Conservation (phyloP, 805 yeast genomes). For the Sungouiozyma ichnusensis region DNA sequence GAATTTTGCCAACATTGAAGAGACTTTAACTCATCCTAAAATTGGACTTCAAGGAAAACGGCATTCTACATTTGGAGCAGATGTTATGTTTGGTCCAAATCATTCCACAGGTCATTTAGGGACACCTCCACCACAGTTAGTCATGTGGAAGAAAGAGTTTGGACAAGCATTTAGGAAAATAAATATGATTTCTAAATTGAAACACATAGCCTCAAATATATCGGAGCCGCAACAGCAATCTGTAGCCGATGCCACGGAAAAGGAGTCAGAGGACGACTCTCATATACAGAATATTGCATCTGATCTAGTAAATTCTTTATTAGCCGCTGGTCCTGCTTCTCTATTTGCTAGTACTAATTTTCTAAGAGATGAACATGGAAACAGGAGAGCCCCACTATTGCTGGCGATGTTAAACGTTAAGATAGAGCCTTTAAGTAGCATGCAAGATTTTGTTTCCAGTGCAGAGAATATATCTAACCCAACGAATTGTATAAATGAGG, state of each 20-base stretch:
- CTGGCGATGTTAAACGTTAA: constrained; percentile 61
- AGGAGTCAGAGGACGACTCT: constrained; percentile 2
- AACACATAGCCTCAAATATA: constrained; percentile 1
- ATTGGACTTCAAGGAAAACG: neutral
- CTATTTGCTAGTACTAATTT: constrained; percentile 66
- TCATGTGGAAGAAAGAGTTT: constrained; percentile 22
- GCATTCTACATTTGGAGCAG: neutral
- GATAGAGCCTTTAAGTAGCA: constrained; percentile 35
- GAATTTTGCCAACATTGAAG: neutral
- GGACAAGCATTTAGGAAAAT: constrained; percentile 20
- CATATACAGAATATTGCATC: constrained; percentile 28
- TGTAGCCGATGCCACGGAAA: neutral
- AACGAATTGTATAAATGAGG: neutral
- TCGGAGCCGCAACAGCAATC: neutral
- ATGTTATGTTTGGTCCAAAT: constrained; percentile 1
- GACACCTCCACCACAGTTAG: neutral
- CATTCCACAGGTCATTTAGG: constrained; percentile 2
- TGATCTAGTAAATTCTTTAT: constrained; percentile 41
- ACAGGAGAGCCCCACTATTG: constrained; percentile 72
- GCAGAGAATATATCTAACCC: neutral
- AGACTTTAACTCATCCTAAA: neutral
- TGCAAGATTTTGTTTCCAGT: neutral
- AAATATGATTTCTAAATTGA: constrained; percentile 13
- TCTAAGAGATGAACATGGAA: constrained; percentile 64
- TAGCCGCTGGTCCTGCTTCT: constrained; percentile 65